Evolutionary conservation across 2,329 filamentous ascomycete genomes (phyloP), one percentile per base, ranked within the genome.

Genomic region (Talaromyces sp.): DNA sequence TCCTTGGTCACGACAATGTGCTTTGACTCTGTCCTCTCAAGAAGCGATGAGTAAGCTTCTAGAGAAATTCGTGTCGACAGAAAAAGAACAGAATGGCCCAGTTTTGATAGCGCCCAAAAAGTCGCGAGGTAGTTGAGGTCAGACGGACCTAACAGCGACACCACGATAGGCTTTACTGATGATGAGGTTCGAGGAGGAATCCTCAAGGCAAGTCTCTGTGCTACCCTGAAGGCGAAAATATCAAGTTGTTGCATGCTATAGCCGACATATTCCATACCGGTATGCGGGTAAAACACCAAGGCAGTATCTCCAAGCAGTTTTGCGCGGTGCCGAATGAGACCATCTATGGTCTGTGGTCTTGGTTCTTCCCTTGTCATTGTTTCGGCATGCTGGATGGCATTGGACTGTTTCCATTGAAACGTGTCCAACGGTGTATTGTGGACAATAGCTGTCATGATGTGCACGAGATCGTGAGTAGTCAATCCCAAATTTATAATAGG

Each of bases 71-170:
- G 71, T 2, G 80, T 82, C 0, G 81, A 84, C 1, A 85, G 72
- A 35, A 84, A 76, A 1, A 85, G 69, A 2, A 78, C 73, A 0
- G 81, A 78, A 69, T 82, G 81, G 8, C 83, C 83, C 11, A 85
- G 70, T 60, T 81, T 78, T 28, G 76, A 78, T 50, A 86, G 64
- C 0, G 80, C 82, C 45, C 84, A 74, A 41, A 81, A 71, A 3
- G 80, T 79, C 36, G 84, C 70, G 37, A 84, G 73, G 60, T 82
- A 82, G 56, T 82, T 79, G 9, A 85, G 71, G 61, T 80, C 79
- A 1, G 81, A 83, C 0, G 76, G 73, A 0, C 79, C 81, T 2
- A 85, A 69, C 10, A 85, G 64, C 1, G 77, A 80, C 22, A 84
- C 73, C 0, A 79, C 76, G 3, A 60, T 63, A 25, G 69, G 67